Evolutionary conservation across 495 filamentous ascomycete species (phyloP), one percentile per base, ranked within the genome.

Genomic region (Penicillium malachiteum): DNA sequence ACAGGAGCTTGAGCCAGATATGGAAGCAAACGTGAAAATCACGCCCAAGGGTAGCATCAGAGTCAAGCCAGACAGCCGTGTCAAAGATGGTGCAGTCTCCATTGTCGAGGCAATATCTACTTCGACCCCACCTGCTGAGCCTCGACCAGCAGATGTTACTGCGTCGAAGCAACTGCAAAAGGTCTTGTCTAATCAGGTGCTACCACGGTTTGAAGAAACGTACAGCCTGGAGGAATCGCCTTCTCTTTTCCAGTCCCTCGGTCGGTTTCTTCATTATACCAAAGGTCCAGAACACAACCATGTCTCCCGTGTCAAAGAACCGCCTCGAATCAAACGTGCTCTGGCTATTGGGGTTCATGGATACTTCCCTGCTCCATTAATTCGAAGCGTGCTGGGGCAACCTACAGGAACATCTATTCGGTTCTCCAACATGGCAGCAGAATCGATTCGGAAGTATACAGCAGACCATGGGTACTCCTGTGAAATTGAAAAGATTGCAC

Each of bases 331-430:
- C 7, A 92, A 84, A 67, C 89, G 84, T 57, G 93, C 93, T 18
- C 73, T 98, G 10, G 91, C 92, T 7, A 96, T 98, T 57, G 94
- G 94, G 18, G 85, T 98, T 14, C 94, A 98, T 71, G 94, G 94
- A 5, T 91, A 92, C 56, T 96, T 96, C 59, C 94, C 94, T 5
- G 91, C 91, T 17, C 82, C 87, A 0, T 78, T 94, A 38, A 79
- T 98, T 31, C 86, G 93, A 11, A 87, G 85, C 21, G 85, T 98
- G 26, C 83, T 97, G 6, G 94, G 94, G 3, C 95, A 97, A 58
- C 94, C 94, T 0, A 97, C 91, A 6, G 94, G 94, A 5, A 98
- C 94, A 6, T 96, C 92, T 2, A 86, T 96, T 54, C 86, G 89
- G 40, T 98, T 98, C 66, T 92, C 92, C 10, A 94, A 89, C 57